Evolutionary conservation across 2,329 filamentous ascomycete species (phyloP), one percentile per base, ranked within the genome.

Genomic region (Botrytis deweyae): DNA sequence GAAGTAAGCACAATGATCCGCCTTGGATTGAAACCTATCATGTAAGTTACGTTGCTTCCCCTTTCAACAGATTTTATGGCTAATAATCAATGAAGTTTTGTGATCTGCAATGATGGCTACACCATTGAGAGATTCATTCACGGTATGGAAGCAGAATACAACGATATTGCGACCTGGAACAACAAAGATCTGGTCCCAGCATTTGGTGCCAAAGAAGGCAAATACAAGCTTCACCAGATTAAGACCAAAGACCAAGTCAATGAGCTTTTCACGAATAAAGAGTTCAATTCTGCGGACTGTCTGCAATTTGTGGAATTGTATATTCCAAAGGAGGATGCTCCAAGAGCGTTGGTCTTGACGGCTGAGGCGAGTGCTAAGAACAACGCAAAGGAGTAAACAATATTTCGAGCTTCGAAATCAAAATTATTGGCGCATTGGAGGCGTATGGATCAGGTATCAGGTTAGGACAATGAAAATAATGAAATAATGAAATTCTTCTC

Each of bases 81-180:
- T 38, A 29, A 46, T 40, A 14, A 63, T 40, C 52, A 66, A 67
- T 49, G 52, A 6, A 89, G 88, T 76, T 95, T 97, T 81, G 87
- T 96, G 76, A 91, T 97, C 77, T 94, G 92, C 86, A 97, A 97
- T 81, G 89, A 95, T 59, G 94, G 94, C 18, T 97, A 93, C 84
- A 96, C 94, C 16, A 96, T 97, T 81, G 94, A 97, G 84, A 90
- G 94, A 44, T 92, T 89, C 81, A 97, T 97, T 79, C 94, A 97
- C 82, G 93, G 93, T 71, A 92, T 92, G 89, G 86, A 94, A 14
- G 92, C 89, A 46, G 81, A 81, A 40, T 97, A 97, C 85, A 97
- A 97, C 80, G 93, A 97, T 80, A 90, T 97, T 73, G 86, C 88
- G 74, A 82, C 85, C 18, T 97, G 94, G 94, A 86, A 91, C 69